Evolutionary conservation across 129 eudicot genomes (phyloP), one percentile per base, ranked within the genome.

Genomic region (Helichrysum umbraculigerum): DNA sequence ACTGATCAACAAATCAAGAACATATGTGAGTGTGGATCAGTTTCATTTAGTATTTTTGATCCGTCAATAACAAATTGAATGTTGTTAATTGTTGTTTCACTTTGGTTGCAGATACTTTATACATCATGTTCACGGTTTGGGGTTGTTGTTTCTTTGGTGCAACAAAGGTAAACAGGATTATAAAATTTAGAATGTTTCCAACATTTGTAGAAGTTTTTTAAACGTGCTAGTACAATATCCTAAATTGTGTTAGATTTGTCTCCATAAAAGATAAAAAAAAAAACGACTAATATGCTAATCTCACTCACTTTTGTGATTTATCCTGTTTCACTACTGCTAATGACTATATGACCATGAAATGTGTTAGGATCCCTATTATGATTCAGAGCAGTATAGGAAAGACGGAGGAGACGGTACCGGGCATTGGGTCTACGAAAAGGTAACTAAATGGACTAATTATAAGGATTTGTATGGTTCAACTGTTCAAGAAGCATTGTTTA

Each of bases 371-470:
- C 98, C 96, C 14, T 92, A 73, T 82, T 92, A 92, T 73, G 98
- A 92, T 73, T 92, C 98, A 30, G 96, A 92, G 63, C 73, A 76
- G n/a, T 90, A 92, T 78, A 88, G 96, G 76, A 78, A 81, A 85
- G 96, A 92, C 81, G 98, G 98, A 71, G 98, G 98, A 79, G 98
- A 92, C 80, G 98, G 98, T 42, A 86, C 88, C 10, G 98, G 96
- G 34, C 94, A 90, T 73, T 92, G 98, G 98, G 87, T 92, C 14
- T 92, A 92, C 32, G 96, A 90, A 68, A 92, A 92, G 98, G 98
- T 92, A 81, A 25, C 25, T 25, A 30, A 73, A 60, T 37, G 10
- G 12, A 41, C 47, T 9, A 2, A 9, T 41, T 2, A 41, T 41
- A 41, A 41, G 47, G 47, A 41, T 41, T 9, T 41, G 4, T 41